Percentiles rank a stretch among this genome's conserved stretches.
Conservation (phyloP, 1,284 basidiomycete species). For the Ganoderma boninense region DNA sequence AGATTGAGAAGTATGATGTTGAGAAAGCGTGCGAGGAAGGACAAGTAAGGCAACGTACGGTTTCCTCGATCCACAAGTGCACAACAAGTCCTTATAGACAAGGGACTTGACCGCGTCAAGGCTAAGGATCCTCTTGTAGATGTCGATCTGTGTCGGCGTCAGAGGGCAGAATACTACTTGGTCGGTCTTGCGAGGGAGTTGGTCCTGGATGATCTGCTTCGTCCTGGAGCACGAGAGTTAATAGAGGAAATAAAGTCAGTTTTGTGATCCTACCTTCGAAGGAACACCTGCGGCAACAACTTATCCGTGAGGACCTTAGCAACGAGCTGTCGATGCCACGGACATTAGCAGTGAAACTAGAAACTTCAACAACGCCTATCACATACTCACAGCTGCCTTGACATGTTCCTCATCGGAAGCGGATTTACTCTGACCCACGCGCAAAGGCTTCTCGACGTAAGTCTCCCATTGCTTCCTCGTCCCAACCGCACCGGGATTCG, state of each 20-base stretch:
- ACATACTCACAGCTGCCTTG: conserved; percentile 57
- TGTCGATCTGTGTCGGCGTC: conserved; percentile 68
- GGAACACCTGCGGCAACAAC: conserved; percentile 78
- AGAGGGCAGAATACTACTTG: conserved; percentile 92
- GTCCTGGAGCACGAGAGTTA: conserved; percentile 56
- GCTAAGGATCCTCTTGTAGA: conserved; percentile 75
- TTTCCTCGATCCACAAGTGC: conserved; percentile 71
- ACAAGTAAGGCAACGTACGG: conserved; percentile 47
- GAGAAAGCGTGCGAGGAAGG: background rate
- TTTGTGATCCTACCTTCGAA: conserved; percentile 64
- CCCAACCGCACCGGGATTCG: conserved; percentile 75
- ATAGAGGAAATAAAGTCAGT: no score
- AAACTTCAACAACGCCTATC: no score
- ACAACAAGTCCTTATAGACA: conserved; percentile 71
- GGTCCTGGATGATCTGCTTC: conserved; percentile 78
- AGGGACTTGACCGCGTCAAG: conserved; percentile 72
- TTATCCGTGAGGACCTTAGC: conserved; percentile 68
- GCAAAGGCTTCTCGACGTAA: conserved; percentile 72
- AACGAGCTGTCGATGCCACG: conserved; percentile 50
- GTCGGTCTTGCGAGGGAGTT: conserved; percentile 86
- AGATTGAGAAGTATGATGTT: background rate
- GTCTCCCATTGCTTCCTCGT: conserved; percentile 74
- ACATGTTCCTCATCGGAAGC: conserved; percentile 70
- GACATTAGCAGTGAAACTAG: background rate
- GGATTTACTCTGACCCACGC: conserved; percentile 69